Evolutionary conservation across 140 eudicot genomes (phyloP), one percentile per base, ranked within the genome.

Genomic region (Flaveria floridana): DNA sequence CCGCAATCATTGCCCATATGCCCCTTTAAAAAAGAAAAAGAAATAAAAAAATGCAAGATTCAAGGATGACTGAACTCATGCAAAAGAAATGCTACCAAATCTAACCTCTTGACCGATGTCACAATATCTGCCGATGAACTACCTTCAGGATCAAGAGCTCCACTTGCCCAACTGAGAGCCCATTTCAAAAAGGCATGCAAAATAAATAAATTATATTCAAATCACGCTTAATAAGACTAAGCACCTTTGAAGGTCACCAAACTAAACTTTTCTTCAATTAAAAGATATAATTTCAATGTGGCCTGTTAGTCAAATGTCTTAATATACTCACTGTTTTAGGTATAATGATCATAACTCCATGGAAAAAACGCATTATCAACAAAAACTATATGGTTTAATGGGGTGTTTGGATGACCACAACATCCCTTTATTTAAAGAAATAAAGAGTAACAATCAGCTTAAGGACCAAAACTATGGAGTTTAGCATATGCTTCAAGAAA

Each of bases 1-100:
- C 97, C 1, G 96, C 95, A 48, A 95, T 80, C 99, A 91, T 95
- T 76, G 99, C 97, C 96, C 99, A 95, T 70, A 91, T 75, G 50
- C 99, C 99, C 95, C 99, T 95, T 81, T 20, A 75, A 82, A 72
- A 72, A 80, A 39, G 26, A 55, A 75, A 71, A 3, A 52, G 8
- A 34, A 34, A 57, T 21, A 70, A 69, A 26, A 37, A 37, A 57
- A 20, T 20, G 5, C 12, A 30, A 30, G 14, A 25, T 48, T 18
- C 18, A 61, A 56, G 52, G 23, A 62, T 53, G 58, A 56, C 1
- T 13, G 0, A 58, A 39, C 2, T 67, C 39, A 21, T 14, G 57
- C 39, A 72, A 71, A 47, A n/a, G 2, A 48, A 16, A 67, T 51
- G 37, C 47, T 48, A 56, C 68, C 1, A 53, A 15, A 26, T 26